Evolutionary conservation across 73 alveolate species (phyloP).

Genomic region (Symbiodinium natans): DNA sequence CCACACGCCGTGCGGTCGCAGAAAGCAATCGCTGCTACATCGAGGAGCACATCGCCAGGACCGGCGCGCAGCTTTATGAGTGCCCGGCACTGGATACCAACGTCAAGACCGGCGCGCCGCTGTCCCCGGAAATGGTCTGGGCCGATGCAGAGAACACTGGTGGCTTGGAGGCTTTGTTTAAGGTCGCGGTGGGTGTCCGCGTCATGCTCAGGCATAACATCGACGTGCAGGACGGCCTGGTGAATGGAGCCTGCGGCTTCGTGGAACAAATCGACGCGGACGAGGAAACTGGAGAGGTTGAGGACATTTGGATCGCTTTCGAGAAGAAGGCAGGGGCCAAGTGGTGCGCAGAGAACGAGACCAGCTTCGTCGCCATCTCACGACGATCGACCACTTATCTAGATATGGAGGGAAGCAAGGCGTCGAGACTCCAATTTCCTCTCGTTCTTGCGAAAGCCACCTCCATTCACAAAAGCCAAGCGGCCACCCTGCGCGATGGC

Average conservation of each 20-base stretch:
- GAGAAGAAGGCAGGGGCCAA: neutral
- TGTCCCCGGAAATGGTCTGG: neutral
- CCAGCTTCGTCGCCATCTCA: neutral
- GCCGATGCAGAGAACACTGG: neutral
- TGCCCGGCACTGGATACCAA: neutral
- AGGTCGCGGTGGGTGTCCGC: neutral
- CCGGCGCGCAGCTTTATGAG: neutral
- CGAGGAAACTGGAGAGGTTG: neutral
- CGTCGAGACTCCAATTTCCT: slow-evolving; percentile 33
- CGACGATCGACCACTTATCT: neutral
- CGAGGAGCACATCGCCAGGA: neutral
- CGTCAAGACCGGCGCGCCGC: neutral
- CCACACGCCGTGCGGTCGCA: slow-evolving; percentile 32
- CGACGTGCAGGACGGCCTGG: too few relatives aligned
- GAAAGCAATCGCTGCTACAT: neutral
- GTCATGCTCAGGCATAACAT: too few relatives aligned
- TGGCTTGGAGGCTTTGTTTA: neutral
- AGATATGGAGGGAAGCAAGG: slow-evolving; percentile 19
- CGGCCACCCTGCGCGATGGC: slow-evolving; percentile 34
- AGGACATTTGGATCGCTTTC: slow-evolving; percentile 12
- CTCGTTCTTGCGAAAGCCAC: slow-evolving; percentile 29
- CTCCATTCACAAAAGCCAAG: slow-evolving; percentile 44
- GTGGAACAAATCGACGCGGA: too few relatives aligned
- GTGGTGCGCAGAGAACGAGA: neutral
- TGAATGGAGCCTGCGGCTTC: too few relatives aligned